Conservation (phyloP, 768 basidiomycete genomes). For the Psilocybe azurescens region DNA sequence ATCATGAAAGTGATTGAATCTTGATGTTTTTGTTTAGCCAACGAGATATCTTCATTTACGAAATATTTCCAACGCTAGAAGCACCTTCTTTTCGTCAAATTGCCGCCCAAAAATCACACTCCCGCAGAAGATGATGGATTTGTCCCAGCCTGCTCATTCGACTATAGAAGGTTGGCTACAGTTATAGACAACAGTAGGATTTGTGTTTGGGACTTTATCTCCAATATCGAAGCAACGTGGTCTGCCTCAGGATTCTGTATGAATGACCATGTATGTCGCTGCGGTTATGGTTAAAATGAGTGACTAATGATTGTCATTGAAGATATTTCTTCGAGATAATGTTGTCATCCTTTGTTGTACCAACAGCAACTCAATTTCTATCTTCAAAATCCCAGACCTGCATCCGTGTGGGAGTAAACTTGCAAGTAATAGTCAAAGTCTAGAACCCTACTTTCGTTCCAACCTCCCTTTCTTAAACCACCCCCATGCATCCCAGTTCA, state of each 20-base stretch:
- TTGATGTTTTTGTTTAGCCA: not conserved
- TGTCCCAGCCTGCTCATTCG: not conserved
- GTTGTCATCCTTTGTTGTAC: not conserved
- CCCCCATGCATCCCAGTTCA: not conserved
- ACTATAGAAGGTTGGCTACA: not conserved
- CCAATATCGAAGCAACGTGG: not conserved
- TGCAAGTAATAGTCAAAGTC: not conserved
- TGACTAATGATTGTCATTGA: not conserved
- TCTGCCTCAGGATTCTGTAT: not conserved
- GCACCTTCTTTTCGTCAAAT: not conserved
- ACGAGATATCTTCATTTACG: not conserved
- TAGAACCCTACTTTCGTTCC: not conserved
- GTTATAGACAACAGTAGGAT: not conserved
- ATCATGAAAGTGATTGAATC: not conserved
- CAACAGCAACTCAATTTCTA: not conserved
- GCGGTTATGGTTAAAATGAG: not conserved
- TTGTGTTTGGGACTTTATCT: not conserved
- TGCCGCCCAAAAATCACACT: not conserved
- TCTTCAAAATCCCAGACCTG: not conserved
- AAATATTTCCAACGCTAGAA: not conserved
- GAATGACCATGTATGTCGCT: not conserved
- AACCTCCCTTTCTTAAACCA: not conserved
- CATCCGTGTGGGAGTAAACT: not conserved
- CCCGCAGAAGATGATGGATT: not conserved
- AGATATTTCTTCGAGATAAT: not conserved